phyloP scores from a whole-genome alignment of 2,329 filamentous ascomycete species.

The Colletotrichum sp. region DNA sequence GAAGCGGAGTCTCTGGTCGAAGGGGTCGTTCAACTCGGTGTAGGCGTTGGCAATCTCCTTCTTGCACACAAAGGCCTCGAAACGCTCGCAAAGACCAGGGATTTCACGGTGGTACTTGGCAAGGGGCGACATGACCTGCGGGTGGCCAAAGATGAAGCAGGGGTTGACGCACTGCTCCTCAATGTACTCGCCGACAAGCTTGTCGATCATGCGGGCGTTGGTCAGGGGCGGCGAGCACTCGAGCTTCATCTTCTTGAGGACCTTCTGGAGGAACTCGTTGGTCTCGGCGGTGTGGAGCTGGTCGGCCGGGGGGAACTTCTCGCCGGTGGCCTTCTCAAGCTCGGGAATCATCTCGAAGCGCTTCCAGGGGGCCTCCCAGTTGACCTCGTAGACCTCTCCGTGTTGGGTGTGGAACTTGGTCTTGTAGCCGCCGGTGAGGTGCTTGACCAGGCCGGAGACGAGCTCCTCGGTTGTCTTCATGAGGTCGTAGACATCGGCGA shows the following conservation, averaged over 20 bases:
- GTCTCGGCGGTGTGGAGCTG: conserved; percentile 90
- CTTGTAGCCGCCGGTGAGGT: conserved; percentile 82
- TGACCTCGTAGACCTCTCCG: conserved; percentile 87
- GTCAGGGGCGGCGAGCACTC: conserved; percentile 91
- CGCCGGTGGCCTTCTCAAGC: conserved; percentile 85
- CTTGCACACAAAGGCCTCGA: conserved; percentile 96
- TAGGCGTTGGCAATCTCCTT: conserved; percentile 97
- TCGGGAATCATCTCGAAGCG: conserved; percentile 95
- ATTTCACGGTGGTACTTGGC: conserved; percentile 91
- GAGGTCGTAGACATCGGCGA: conserved; percentile 86
- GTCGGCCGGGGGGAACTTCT: conserved; percentile 91
- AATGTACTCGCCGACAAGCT: conserved; percentile 91
- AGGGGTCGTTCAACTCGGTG: conserved; percentile 94
- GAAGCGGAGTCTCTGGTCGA: conserved; percentile 89
- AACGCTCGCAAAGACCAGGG: conserved; percentile 90
- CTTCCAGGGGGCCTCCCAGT: conserved; percentile 96
- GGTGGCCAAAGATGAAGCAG: conserved; percentile 71
- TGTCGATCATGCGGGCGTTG: conserved; percentile 96
- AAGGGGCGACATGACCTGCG: conserved; percentile 68
- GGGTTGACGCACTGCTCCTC: conserved; percentile 94
- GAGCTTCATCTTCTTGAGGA: conserved; percentile 89
- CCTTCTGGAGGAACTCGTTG: conserved; percentile 81
- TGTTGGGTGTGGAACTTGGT: conserved; percentile 87
- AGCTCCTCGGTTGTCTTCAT: conserved; percentile 94
- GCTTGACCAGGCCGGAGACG: conserved; percentile 86